phyloP scores from a whole-genome alignment of 2,329 filamentous ascomycete species.

The Claviceps sp. region DNA sequence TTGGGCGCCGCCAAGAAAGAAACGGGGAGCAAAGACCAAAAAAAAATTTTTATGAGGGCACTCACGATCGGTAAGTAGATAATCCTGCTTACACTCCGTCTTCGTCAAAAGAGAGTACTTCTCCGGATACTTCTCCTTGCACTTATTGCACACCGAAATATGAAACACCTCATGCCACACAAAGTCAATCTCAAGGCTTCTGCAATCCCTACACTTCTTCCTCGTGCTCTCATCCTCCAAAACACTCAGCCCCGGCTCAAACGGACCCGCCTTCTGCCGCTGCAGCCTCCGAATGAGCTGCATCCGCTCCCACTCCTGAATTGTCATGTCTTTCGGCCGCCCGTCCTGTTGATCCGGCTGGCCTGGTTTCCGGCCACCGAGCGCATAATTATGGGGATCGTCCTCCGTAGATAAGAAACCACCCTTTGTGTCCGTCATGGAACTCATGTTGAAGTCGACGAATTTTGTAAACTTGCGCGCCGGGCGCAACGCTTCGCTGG shows the following conservation, averaged over 20 bases:
- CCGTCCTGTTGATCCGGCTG: constrained; percentile 27
- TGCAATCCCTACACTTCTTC: constrained; percentile 75
- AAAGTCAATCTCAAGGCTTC: constrained; percentile 78
- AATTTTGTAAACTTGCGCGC: constrained; percentile 85
- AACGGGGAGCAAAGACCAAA: neutral
- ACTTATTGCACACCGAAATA: constrained; percentile 61
- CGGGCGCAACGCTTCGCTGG: constrained; percentile 48
- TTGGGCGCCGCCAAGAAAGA: no score
- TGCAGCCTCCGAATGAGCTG: constrained; percentile 62
- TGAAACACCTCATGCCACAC: constrained; percentile 82
- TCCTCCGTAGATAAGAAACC: constrained; percentile 86
- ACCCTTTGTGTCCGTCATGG: constrained; percentile 96
- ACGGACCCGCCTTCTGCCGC: constrained; percentile 65
- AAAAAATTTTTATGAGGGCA: constrained; percentile 13
- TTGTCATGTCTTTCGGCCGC: constrained; percentile 77
- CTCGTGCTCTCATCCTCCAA: constrained; percentile 48
- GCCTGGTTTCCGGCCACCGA: constrained; percentile 30
- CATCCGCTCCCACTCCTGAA: constrained; percentile 80
- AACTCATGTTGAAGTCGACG: constrained; percentile 94
- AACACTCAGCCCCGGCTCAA: constrained; percentile 76
- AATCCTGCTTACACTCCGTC: constrained; percentile 91
- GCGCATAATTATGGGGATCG: constrained; percentile 76
- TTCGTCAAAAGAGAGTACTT: constrained; percentile 94
- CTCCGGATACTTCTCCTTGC: constrained; percentile 82
- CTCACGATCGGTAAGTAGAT: constrained; percentile 81